phyloP scores from a whole-genome alignment of 441 rosid genomes.

The Populus tomentosa region DNA sequence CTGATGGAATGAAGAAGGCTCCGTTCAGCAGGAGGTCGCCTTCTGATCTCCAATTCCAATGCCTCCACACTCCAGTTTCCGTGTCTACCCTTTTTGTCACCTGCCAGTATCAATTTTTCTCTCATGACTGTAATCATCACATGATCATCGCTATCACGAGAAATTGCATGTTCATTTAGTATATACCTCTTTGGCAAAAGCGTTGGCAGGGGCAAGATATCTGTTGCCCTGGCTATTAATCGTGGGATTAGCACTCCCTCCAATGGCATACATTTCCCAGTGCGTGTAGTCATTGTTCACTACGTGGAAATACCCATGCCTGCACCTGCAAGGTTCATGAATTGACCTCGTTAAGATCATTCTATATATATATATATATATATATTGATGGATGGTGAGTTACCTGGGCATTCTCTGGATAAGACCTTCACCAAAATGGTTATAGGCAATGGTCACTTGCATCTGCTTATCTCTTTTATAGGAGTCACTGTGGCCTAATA shows the following conservation, averaged over 20 bases:
- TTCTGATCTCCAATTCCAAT: conserved; percentile 95
- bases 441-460: conserved; percentile 95
- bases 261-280: conserved; percentile 98
- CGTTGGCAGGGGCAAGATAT: conserved; percentile 66
- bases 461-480: conserved; percentile 73
- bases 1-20: conserved; percentile 83
- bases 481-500: conserved; percentile 80
- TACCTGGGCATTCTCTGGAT: conserved; percentile 98
- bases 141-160: background rate
- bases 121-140: background rate
- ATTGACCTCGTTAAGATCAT: background rate
- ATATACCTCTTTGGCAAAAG: conserved; percentile 81
- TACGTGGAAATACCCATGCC: conserved; percentile 95
- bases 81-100: conserved; percentile 88
- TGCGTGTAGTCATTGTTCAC: conserved; percentile 98
- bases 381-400: background rate
- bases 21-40: conserved; percentile 85
- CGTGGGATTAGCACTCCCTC: conserved; percentile 90
- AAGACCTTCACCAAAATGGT: conserved; percentile 95
- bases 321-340: conserved; percentile 51
- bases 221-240: conserved; percentile 96
- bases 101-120: conserved; percentile 24
- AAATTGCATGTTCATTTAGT: background rate
- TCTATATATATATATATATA: too few relatives aligned
- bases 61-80: conserved; percentile 40